Evolutionary conservation across 768 basidiomycete genomes (phyloP), one percentile per base, ranked within the genome.

Genomic region (Pulveroboletus ravenelii): DNA sequence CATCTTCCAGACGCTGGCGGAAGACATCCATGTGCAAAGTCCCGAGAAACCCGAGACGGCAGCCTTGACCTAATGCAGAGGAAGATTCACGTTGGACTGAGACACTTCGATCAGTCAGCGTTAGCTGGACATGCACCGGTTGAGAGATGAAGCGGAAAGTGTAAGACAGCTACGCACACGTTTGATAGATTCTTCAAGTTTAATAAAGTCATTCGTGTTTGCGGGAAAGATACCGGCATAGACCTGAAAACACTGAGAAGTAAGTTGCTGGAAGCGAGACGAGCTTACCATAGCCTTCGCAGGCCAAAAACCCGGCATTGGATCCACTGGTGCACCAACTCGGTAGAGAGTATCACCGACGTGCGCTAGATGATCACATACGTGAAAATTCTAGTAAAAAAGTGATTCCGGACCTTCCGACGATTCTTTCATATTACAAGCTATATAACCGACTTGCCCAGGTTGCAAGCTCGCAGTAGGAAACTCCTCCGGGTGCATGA

Each of bases 391-490:
- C 29, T 10, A 14, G n/a, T 9, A 12, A 27, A 45, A 29, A 30
- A 6, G 10, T 1, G 27, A 13, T 12, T 32, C 13, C 32, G 38
- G 49, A 93, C 93, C 93, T 75, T 98, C 93, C 13, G 88, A 82
- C 10, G 89, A 89, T 59, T 96, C 88, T 67, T 97, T 99, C 95
- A 99, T 98, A 63, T 93, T 95, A 68, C 95, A 98, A 1, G 92
- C 88, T 50, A 91, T 78, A 61, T 82, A 93, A 14, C 91, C 89
- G 15, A 93, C 91, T 69, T 93, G 90, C 6, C 90, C 90, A 32
- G 87, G 79, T 49, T 78, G 76, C 41, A 93, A 70, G 48, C 74
- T 76, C 10, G 72, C 72, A 0, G 85, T 87, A 12, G 88, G 77
- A n/a, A 84, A 74, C 66, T 95, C 91, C 62, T 91, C 88, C 5